These are phyloP conservation scores for Penicillium desertorum DNA, from an alignment of 495 filamentous ascomycete genomes.

Conservation along the genomic window DNA sequence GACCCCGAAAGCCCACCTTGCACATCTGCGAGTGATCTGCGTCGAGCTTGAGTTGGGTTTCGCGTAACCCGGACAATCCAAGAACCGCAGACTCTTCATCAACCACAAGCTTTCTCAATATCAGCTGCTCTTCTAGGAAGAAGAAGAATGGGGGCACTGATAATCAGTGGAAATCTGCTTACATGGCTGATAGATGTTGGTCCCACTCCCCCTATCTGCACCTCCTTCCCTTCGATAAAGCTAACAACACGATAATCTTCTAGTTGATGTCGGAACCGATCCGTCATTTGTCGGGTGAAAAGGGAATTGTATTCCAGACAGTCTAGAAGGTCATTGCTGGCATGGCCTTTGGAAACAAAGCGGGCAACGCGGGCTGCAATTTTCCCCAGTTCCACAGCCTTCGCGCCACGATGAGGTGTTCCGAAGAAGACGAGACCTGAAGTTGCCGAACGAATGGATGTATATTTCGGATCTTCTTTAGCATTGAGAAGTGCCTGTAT, in stretches of 20 bases:
- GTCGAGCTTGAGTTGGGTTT: slow-evolving; percentile 43
- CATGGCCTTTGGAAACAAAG: slow-evolving; percentile 36
- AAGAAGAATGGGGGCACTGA: too few species aligned
- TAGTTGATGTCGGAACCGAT: slow-evolving; percentile 38
- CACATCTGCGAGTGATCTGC: slow-evolving; percentile 45
- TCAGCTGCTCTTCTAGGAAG: slow-evolving; percentile 13
- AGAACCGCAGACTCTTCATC: slow-evolving; percentile 43
- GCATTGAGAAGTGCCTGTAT: slow-evolving; percentile 42
- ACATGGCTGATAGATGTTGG: slow-evolving; percentile 39
- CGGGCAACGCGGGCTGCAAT: slow-evolving; percentile 40
- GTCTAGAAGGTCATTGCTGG: slow-evolving; percentile 38
- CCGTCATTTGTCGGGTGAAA: slow-evolving; percentile 42
- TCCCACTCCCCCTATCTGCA: slow-evolving; percentile 33
- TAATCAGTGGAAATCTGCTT: slow-evolving; percentile 6
- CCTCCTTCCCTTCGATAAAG: slow-evolving; percentile 46
- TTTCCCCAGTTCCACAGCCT: slow-evolving; percentile 39
- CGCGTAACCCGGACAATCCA: slow-evolving; percentile 38
- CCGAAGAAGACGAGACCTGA: slow-evolving; percentile 49
- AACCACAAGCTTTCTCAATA: slow-evolving; percentile 34
- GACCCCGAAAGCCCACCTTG: slow-evolving; percentile 33
- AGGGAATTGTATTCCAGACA: slow-evolving; percentile 42
- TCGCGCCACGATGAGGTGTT: slow-evolving; percentile 45
- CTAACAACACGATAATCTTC: slow-evolving; percentile 43
- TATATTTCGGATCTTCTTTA: slow-evolving; percentile 43
- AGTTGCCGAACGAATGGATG: slow-evolving; percentile 39